Evolutionary conservation across 805 yeast genomes (phyloP).

Genomic region (Spathaspora girioi): DNA sequence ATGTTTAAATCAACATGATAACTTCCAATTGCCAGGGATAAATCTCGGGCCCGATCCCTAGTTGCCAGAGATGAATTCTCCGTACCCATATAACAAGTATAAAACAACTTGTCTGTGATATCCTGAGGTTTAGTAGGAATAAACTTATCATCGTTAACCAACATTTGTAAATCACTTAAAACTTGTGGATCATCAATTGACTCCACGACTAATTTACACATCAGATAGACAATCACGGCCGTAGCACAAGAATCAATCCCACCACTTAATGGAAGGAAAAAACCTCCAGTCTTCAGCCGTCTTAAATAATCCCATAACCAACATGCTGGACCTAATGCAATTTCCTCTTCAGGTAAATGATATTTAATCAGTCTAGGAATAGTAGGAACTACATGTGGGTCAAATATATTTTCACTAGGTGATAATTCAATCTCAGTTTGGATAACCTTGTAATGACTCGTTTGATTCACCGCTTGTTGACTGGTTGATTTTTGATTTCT

Average conservation of each 20-base stretch:
- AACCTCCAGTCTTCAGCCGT: constrained; percentile 87
- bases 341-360: constrained; percentile 90
- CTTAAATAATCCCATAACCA: constrained; percentile 99
- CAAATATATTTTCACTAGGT: constrained; percentile 55
- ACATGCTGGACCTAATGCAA: constrained; percentile 97
- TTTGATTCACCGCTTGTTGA: constrained; percentile 55
- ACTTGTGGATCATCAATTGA: constrained; percentile 70
- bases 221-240: constrained; percentile 87
- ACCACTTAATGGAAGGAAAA: constrained; percentile 89
- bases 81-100: constrained; percentile 95
- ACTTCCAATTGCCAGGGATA: constrained; percentile 75
- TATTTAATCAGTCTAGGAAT: constrained; percentile 47
- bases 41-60: constrained; percentile 70
- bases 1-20: constrained; percentile 90
- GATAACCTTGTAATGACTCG: constrained; percentile 49
- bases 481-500: constrained; percentile 76
- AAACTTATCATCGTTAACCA: constrained; percentile 61
- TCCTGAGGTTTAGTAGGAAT: constrained; percentile 73
- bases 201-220: constrained; percentile 81
- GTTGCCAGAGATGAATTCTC: constrained; percentile 88
- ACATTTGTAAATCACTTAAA: constrained; percentile 64
- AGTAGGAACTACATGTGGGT: constrained; percentile 61
- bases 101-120: constrained; percentile 71
- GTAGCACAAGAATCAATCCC: constrained; percentile 99
- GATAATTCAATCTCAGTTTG: constrained; percentile 64